Conservation (phyloP, 148 eudicot genomes). For the Hydrangea macrophylla region DNA sequence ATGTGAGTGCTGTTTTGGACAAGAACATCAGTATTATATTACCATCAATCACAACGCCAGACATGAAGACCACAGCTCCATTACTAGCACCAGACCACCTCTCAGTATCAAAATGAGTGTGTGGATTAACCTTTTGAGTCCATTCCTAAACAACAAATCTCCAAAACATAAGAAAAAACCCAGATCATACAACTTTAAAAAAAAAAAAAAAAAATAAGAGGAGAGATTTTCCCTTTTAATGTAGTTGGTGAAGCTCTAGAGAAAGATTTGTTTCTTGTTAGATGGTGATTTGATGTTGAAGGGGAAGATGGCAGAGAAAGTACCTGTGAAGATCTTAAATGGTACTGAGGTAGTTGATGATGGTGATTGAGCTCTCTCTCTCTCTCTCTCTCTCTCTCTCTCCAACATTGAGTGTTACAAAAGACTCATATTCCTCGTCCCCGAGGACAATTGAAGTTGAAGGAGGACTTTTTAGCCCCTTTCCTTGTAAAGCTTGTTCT, state of each 20-base stretch:
- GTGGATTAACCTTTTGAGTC: background rate
- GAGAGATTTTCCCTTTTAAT: background rate
- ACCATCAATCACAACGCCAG: background rate
- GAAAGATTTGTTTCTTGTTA: slow-evolving; percentile 2
- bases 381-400: too few species aligned
- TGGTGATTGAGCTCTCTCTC: slow-evolving; percentile 19
- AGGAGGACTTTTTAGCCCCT: background rate
- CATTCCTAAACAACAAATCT: slow-evolving; percentile 4
- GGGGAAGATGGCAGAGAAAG: slow-evolving; percentile 32
- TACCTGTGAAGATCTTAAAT: slow-evolving; percentile 35
- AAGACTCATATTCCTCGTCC: slow-evolving; percentile 41
- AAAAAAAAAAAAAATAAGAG: background rate
- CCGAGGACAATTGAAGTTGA: slow-evolving; percentile 7
- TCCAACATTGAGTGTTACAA: slow-evolving; percentile 44
- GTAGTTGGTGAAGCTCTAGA: slow-evolving; percentile 16
- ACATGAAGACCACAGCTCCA: background rate
- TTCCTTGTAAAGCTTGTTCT: slow-evolving; percentile 53
- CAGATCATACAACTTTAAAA: background rate
- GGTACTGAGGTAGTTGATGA: slow-evolving; percentile 11
- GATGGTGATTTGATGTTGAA: slow-evolving; percentile 5
- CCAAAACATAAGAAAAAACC: background rate
- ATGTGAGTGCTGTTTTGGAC: too few species aligned
- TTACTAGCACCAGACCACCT: background rate
- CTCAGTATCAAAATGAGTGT: background rate
- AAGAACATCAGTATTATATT: background rate